Evolutionary conservation across 768 basidiomycete species (phyloP), one percentile per base, ranked within the genome.

Genomic region (Tulasnella sp.): DNA sequence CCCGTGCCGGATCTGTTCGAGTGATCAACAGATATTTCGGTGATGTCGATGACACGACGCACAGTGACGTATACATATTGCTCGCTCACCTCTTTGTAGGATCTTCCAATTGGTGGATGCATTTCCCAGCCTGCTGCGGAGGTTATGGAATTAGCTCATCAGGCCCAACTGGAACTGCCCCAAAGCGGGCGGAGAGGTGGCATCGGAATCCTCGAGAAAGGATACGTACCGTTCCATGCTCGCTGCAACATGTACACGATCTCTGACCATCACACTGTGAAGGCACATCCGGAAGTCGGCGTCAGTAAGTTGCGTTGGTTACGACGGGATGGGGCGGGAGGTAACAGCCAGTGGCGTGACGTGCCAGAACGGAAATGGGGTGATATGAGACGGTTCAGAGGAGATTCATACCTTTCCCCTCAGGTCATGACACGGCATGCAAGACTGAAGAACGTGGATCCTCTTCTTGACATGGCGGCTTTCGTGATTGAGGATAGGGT

Each of bases 91-190:
- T 78, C 38, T 86, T 73, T 9, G 85, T 83, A 13, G 88, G 88
- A 71, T 91, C 91, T 69, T 94, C 92, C 64, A 94, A 87, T 68
- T 95, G 92, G 65, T 95, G 94, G 0, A 95, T 89, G 70, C 92
- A 95, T 17, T 94, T 84, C 52, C 92, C 92, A 21, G 92, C 94
- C 88, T 91, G 65, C 59, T 23, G 15, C 47, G 21, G 51, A 2
- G 60, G 44, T 44, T 51, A 45, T 26, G 64, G 63, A 51, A 1
- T 49, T 61, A 64, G 30, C 58, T 59, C 47, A 51, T 51, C 26
- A 34, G 50, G 19, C 23, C 42, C 42, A 43, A 23, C 26, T 30
- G 55, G 41, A 29, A 38, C 19, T 32, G 26, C 43, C 44, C n/a
- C n/a, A n/a, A n/a, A n/a, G 42, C 55, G 58, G 29, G 55, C 7